Evolutionary conservation across 345 rosid genomes (phyloP), one percentile per base, ranked within the genome.

Genomic region (Toxicodendron radicans): DNA sequence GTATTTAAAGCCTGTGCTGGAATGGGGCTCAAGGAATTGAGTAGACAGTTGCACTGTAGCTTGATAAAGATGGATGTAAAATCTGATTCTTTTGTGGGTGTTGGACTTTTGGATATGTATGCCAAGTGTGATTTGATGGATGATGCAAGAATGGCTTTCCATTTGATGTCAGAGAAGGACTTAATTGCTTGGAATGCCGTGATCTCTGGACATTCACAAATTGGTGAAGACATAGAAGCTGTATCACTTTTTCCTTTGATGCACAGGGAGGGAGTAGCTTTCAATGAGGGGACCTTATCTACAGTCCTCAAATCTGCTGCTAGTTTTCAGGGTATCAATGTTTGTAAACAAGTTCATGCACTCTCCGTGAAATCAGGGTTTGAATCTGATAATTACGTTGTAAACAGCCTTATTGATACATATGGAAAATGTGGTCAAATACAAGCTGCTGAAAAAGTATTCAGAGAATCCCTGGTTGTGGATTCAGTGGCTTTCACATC

Each of bases 31-130:
- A 49, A 67, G 53, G 83, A 81, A 65, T 64, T 79, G 48, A 90
- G 90, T 46, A 83, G 80, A 72, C 87, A 87, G 78, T 71, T 87
- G 76, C 91, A 86, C 70, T 70, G 82, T 69, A 61, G 78, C 75
- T 76, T 85, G 58, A 68, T 86, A 67, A 89, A 87, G 85, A 78
- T 79, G 74, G 79, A 84, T 75, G 60, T 62, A 9, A 75, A 70
- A 70, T 78, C 75, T 13, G 91, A 89, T 83, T 73, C 79, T 35
- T 80, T 89, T 79, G 57, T 87, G 23, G 69, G 81, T 33, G 90
- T 82, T 77, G 93, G 94, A 68, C 87, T 89, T 18, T 60, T 89
- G 4, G 88, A 89, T 72, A 73, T 87, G 87, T 87, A 89, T 64
- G 79, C 87, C 51, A 89, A 87, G 75, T 80, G 84, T 56, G 43